These are phyloP conservation scores for Populus alba DNA, from an alignment of 345 rosid genomes.

Conservation along the genomic window DNA sequence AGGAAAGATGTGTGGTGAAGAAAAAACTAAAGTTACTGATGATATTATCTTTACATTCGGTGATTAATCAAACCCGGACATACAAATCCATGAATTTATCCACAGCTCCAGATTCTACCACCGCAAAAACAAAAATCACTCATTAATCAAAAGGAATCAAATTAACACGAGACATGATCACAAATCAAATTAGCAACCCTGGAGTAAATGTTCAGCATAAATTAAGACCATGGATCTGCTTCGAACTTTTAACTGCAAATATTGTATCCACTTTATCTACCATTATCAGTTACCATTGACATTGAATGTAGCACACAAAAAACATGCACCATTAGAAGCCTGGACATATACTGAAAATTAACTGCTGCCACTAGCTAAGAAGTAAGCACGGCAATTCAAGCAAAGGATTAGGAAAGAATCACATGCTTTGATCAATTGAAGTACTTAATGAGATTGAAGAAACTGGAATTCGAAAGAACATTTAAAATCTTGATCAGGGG, in stretches of 20 bases:
- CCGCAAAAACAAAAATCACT: too few species aligned
- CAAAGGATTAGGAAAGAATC: background rate
- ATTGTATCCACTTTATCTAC: conserved; percentile 1
- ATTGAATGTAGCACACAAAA: conserved; percentile 1
- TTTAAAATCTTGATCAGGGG: background rate
- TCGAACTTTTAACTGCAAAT: background rate
- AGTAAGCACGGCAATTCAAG: background rate
- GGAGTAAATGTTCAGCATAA: background rate
- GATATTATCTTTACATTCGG: background rate
- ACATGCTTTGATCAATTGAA: background rate
- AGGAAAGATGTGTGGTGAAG: background rate
- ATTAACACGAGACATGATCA: too few species aligned
- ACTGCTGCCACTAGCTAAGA: conserved; percentile 1
- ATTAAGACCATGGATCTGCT: conserved; percentile 1
- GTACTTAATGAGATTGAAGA: conserved; percentile 1
- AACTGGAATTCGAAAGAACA: background rate
- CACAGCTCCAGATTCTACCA: too few species aligned
- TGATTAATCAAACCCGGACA: background rate
- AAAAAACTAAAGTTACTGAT: background rate
- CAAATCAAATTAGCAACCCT: too few species aligned
- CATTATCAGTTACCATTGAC: background rate
- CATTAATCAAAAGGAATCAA: too few species aligned
- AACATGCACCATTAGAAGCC: background rate
- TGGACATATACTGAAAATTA: background rate
- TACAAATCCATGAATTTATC: too few species aligned